Base-by-base conservation (phyloP, 306 rosid species). In the Lathyrus oleraceus region DNA sequence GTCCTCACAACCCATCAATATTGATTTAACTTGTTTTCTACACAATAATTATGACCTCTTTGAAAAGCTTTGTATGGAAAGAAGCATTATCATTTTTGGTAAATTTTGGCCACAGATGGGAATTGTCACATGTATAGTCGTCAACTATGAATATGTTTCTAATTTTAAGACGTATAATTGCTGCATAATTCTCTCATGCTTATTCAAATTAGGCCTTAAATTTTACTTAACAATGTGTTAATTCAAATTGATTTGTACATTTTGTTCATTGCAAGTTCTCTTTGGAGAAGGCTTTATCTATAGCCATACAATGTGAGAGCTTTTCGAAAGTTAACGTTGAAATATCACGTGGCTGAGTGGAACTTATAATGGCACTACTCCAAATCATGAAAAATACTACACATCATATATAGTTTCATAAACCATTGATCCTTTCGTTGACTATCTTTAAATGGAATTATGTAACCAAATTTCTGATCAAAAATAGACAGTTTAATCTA, bases 21-120 rank as follows among this genome's bases (percentile, higher is more conserved):
- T 21, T 75, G 75, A 60, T 45, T 32, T 59, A 47, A 48, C 62
- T 47, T 16, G 40, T 32, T 75, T 75, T 75, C 64, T 38, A 49
- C 19, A 7, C 19, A 60, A 3, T 13, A 57, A 76, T 69, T 1
- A 68, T 68, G 70, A 6, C 48, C 44, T 17, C 25, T 57, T 56
- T 57, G 68, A 66, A 25, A 12, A 51, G 57, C 30, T 49, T 13
- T 21, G 15, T 14, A 53, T 21, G 60, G 21, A 53, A 53, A 53
- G 60, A 53, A 53, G 15, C 60, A 53, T 21, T 53, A 21, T 53
- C 59, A 20, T 20, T 53, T 53, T 14, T 20, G 32, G 4, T 21
- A 53, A 53, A 53, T 21, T 10, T 20, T 7, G 5, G 15, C 59
- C 59, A 20, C 59, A 53, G 32, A 8, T 10, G 30, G 30, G 16